Conservation (phyloP, 768 basidiomycete genomes). For the Lactarius hatsudake region DNA sequence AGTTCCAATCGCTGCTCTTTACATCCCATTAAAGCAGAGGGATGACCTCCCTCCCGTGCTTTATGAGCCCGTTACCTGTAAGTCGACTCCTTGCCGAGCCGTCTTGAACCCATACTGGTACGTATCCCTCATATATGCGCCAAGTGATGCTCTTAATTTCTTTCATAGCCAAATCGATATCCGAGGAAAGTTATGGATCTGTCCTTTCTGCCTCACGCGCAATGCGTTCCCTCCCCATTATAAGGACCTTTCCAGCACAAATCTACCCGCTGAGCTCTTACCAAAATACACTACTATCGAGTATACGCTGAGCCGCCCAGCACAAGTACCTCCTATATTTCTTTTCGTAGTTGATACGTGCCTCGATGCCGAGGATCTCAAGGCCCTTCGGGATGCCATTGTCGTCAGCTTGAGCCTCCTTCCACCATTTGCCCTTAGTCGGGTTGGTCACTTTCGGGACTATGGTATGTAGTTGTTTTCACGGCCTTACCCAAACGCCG, state of each 20-base stretch:
- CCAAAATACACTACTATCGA: constrained; percentile 99
- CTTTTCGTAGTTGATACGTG: constrained; percentile 97
- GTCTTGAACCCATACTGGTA: constrained; percentile 98
- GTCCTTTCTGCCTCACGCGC: constrained; percentile 95
- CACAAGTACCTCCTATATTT: constrained; percentile 93
- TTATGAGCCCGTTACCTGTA: constrained; percentile 98
- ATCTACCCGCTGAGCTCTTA: constrained; percentile 91
- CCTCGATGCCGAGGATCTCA: constrained; percentile 91
- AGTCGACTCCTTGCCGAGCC: constrained; percentile 87
- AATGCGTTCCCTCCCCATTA: constrained; percentile 99
- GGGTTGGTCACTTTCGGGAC: constrained; percentile 96
- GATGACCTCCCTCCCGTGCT: constrained; percentile 94
- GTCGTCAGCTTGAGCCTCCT: constrained; percentile 91
- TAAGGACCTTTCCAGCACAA: constrained; percentile 96
- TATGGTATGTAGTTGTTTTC: constrained; percentile 59
- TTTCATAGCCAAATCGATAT: constrained; percentile 90
- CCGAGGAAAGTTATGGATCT: constrained; percentile 98
- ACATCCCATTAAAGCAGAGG: constrained; percentile 90
- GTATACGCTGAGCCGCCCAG: constrained; percentile 93
- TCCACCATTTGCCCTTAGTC: constrained; percentile 92
- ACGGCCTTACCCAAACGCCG: neutral
- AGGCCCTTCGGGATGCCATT: constrained; percentile 91
- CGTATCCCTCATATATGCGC: constrained; percentile 29
- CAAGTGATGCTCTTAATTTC: constrained; percentile 15
- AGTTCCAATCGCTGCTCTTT: constrained; percentile 96